Conservation (phyloP, 805 yeast species). For the Saccharomycopsis sp. region DNA sequence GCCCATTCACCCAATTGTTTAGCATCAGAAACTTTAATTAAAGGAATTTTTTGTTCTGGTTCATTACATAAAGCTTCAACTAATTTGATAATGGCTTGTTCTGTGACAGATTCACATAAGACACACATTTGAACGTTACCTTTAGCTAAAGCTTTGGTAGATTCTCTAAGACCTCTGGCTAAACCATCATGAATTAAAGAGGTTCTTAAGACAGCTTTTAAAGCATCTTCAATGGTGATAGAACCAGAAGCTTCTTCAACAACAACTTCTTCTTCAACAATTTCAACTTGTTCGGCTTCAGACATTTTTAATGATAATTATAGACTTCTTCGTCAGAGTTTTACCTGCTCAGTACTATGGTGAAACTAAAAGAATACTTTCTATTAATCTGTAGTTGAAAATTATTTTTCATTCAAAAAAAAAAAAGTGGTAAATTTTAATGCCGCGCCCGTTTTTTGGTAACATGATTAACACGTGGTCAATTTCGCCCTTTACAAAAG, state of each 20-base stretch:
- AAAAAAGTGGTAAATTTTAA: too few relatives aligned
- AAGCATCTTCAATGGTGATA: constrained; percentile 95
- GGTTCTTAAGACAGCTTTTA: constrained; percentile 96
- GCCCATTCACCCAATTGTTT: constrained; percentile 99
- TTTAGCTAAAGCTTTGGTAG: constrained; percentile 95
- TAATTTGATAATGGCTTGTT: constrained; percentile 90
- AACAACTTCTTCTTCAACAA: constrained; percentile 69
- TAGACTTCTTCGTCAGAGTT: constrained; percentile 69
- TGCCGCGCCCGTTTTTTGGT: too few relatives aligned
- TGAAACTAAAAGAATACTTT: neutral
- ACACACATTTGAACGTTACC: constrained; percentile 98
- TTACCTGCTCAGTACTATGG: constrained; percentile 43
- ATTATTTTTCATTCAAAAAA: too few relatives aligned
- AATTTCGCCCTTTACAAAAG: too few relatives aligned
- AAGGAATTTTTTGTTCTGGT: constrained; percentile 91
- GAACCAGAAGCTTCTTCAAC: constrained; percentile 80
- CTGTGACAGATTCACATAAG: constrained; percentile 96
- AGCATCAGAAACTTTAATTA: constrained; percentile 99
- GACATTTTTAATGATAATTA: constrained; percentile 45
- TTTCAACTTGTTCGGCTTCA: constrained; percentile 89
- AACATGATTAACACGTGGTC: too few relatives aligned
- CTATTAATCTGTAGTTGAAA: too few relatives aligned
- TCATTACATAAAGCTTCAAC: constrained; percentile 99
- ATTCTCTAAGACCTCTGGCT: constrained; percentile 99
- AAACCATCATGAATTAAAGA: constrained; percentile 98